A percentile compares a stretch with the other conserved stretches of the same genome.
phyloP scores from a whole-genome alignment of 805 yeast species.

The Tetrapisispora arboricola region DNA sequence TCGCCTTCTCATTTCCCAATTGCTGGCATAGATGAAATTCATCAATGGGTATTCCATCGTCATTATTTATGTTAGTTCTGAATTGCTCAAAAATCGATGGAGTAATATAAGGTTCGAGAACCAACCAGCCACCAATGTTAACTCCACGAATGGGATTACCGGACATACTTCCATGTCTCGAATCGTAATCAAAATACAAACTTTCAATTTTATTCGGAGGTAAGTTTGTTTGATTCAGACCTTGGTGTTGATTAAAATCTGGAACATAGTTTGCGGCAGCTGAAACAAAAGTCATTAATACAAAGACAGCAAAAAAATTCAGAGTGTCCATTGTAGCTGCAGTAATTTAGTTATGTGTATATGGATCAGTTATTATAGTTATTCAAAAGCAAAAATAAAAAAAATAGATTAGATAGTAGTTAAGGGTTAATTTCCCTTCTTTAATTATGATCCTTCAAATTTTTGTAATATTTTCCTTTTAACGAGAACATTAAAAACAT shows the following conservation, averaged over 20 bases:
- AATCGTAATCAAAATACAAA: neutral
- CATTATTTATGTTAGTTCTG: constrained; percentile 3
- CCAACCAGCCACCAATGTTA: constrained; percentile 63
- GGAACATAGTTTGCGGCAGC: neutral
- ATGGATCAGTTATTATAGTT: too few relatives aligned
- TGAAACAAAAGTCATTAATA: neutral
- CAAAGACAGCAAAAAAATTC: neutral
- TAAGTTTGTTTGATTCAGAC: neutral
- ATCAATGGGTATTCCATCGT: constrained; percentile 31
- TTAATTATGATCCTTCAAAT: too few relatives aligned
- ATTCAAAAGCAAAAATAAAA: too few relatives aligned
- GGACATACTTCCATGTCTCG: too few relatives aligned
- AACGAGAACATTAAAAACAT: too few relatives aligned
- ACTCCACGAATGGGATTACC: constrained; percentile 32
- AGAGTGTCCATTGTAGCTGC: too few relatives aligned
- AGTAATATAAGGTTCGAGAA: constrained; percentile 60
- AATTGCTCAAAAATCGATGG: constrained; percentile 43
- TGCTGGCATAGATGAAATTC: constrained; percentile 45
- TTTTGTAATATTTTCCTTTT: too few relatives aligned
- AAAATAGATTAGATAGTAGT: too few relatives aligned
- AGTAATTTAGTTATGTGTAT: too few relatives aligned
- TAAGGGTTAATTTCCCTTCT: too few relatives aligned
- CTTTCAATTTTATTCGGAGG: neutral
- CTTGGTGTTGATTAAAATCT: neutral
- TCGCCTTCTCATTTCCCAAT: constrained; percentile 41